Base-by-base conservation (phyloP, 768 basidiomycete genomes). In the Leccinum variicolor region DNA sequence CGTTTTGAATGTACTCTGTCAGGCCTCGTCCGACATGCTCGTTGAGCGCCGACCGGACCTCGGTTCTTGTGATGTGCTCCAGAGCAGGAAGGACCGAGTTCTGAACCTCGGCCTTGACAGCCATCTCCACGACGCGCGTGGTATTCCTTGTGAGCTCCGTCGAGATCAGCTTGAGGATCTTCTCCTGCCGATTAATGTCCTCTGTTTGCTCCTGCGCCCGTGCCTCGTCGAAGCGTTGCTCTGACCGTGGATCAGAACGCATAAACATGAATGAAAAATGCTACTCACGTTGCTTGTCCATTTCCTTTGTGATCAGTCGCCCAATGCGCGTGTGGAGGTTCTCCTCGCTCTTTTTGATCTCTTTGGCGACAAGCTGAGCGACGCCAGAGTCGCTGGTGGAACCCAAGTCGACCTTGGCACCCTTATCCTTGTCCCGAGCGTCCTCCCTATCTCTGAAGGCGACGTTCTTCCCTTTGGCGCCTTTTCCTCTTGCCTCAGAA, bases 81-180 rank as follows among this genome's bases (percentile, higher is more conserved):
- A 94, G 77, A 8, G 90, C 83, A 4, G 92, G 92, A 19, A 93
- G 77, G 13, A 94, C 89, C 0, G 90, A 91, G 64, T 80, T 87
- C 69, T 90, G 90, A 15, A 94, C 87, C 69, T 93, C 92, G 53
- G 76, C 79, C 76, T 92, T 92, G 66, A 94, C 88, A 14, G 91
- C 92, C 80, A 88, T 81, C 75, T 94, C 92, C 46, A 94, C 92
- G 50, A 93, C 89, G 13, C 90, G 83, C 10, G 90, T 91, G 11
- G 92, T 94, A 64, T 93, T 93, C 74, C 89, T 85, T 9, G 89
- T 92, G 52, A 94, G 78, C 72, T 92, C 90, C 2, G 83, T 89
- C 23, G 91, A 93, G 63, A 94, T 92, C 54, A 94, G 76, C 74
- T 93, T 93, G 66, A 94, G 76, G 59, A 94, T 90, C 72, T 89